Base-by-base conservation (phyloP, 2,329 filamentous ascomycete species). In the Chaetothyriales sp. region DNA sequence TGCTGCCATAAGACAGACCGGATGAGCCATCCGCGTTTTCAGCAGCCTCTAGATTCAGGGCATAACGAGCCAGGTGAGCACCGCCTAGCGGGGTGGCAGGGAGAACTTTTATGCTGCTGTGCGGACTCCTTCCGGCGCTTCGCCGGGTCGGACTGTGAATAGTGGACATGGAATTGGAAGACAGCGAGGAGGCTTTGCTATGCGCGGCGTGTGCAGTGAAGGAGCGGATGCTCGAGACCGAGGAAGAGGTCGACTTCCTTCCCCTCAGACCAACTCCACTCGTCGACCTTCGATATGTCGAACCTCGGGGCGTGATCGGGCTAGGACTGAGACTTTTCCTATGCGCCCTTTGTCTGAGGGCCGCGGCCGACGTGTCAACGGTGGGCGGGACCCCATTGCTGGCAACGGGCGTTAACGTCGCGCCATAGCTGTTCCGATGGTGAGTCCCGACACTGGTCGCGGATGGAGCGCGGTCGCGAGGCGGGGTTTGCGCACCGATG, bases 161-260 rank as follows among this genome's bases (percentile, higher is more conserved):
- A 0, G 83, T 81, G 3, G 83, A 80, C 0, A 83, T 83, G 19
- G 80, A 82, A 53, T 82, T 84, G 4, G 84, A 95, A 44, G 88
- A 95, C 1, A 88, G 92, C 0, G 88, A 95, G 0, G 86, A 94
- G 0, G 92, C 88, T 67, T 96, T 96, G 19, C 88, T 95, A 65
- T 95, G 90, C 1, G 83, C 82, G 64, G 92, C 85, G 49, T 87
- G 83, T 58, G 89, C 86, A 61, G 90, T 88, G 63, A 96, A 87
- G 44, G 85, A 93, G 52, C 92, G 83, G 51, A 98, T 83, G 0
- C 88, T 95, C 0, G 88, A 95, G 15, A 98, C 81, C 0, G 89
- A 96, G 0, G 88, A 95, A 0, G 88, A 95, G 0, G 92, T 98
- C 0, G 90, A 96, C 65, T 96, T 96, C 54, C 92, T 80, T 39